Evolutionary conservation across 1,284 basidiomycete species (phyloP).

Genomic region (Fomitopsis betulina): DNA sequence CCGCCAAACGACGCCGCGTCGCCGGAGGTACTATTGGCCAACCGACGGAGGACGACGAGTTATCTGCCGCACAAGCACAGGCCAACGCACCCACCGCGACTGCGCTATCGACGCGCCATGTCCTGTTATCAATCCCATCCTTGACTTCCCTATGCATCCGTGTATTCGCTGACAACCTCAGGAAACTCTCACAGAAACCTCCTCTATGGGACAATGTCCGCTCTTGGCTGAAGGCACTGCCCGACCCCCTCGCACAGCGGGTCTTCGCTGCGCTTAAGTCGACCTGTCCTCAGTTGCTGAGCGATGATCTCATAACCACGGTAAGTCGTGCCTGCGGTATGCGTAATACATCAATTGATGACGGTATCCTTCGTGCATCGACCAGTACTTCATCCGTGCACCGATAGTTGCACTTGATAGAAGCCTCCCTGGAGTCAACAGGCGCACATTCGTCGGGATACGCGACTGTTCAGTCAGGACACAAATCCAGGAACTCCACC

Average conservation of each 20-base stretch:
- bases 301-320: constrained; percentile 49
- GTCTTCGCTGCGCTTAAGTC: constrained; percentile 47
- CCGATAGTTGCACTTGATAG: constrained; percentile 42
- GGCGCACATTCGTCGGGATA: constrained; percentile 45
- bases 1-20: constrained; percentile 30
- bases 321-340: constrained; percentile 29
- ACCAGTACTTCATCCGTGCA: constrained; percentile 59
- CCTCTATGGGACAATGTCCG: constrained; percentile 35
- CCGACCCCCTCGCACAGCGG: constrained; percentile 46
- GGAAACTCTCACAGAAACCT: constrained; percentile 34
- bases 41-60: constrained; percentile 33
- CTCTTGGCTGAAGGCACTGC: constrained; percentile 40
- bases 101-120: constrained; percentile 41
- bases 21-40: constrained; percentile 7
- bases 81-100: constrained; percentile 43
- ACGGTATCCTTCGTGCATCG: not conserved
- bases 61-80: constrained; percentile 26
- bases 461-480: constrained; percentile 29
- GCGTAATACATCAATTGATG: too few species aligned
- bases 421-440: constrained; percentile 48
- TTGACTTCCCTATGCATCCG: constrained; percentile 48
- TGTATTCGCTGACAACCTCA: constrained; percentile 45
- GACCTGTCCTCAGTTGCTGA: constrained; percentile 45
- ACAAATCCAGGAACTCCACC: constrained; percentile 42
- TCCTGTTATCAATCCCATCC: constrained; percentile 34